Evolutionary conservation across 352 stramenopile species (phyloP).

Genomic region (Phytophthora chlamydospora): DNA sequence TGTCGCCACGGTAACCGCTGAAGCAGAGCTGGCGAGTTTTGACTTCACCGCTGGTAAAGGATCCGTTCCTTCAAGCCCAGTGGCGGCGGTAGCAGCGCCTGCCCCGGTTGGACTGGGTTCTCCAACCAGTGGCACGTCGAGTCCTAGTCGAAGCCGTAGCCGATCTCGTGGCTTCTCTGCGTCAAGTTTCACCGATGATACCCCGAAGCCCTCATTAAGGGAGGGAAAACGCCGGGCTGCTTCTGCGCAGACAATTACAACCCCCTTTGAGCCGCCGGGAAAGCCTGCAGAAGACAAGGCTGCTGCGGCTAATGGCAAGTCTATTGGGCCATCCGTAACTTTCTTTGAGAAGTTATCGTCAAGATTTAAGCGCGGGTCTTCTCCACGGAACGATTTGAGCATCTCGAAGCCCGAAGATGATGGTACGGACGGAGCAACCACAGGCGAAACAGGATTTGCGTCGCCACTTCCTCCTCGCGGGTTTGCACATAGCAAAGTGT

Average conservation of each 20-base stretch:
- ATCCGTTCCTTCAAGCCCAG: slow-evolving; percentile 19
- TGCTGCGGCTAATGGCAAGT: slow-evolving; percentile 26
- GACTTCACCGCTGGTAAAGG: slow-evolving; percentile 49
- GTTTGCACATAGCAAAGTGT: slow-evolving; percentile 45
- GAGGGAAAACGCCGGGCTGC: slow-evolving; percentile 43
- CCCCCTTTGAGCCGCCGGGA: slow-evolving; percentile 27
- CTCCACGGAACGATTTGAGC: slow-evolving; percentile 41
- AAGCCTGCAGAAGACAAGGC: slow-evolving; percentile 44
- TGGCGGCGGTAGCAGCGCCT: slow-evolving; percentile 3
- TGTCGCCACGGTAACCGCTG: slow-evolving; percentile 39
- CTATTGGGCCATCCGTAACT: slow-evolving; percentile 58
- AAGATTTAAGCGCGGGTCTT: slow-evolving; percentile 78
- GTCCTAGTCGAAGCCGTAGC: slow-evolving; percentile 29
- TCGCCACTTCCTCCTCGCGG: slow-evolving; percentile 31
- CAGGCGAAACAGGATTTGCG: slow-evolving; percentile 27
- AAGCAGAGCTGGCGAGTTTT: slow-evolving; percentile 67
- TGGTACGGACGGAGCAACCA: slow-evolving; percentile 16
- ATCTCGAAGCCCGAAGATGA: slow-evolving; percentile 32
- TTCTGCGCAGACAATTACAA: slow-evolving; percentile 43
- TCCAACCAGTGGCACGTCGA: slow-evolving; percentile 23
- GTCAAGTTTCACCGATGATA: slow-evolving; percentile 39
- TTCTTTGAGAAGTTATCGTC: slow-evolving; percentile 89
- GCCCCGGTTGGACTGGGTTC: slow-evolving; percentile 2
- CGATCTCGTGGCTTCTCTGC: slow-evolving; percentile 40
- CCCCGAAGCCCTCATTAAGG: slow-evolving; percentile 25